A percentile compares a stretch with the other conserved stretches of the same genome.
Evolutionary conservation across 768 basidiomycete genomes (phyloP).

Genomic region (Royoungia palumana): DNA sequence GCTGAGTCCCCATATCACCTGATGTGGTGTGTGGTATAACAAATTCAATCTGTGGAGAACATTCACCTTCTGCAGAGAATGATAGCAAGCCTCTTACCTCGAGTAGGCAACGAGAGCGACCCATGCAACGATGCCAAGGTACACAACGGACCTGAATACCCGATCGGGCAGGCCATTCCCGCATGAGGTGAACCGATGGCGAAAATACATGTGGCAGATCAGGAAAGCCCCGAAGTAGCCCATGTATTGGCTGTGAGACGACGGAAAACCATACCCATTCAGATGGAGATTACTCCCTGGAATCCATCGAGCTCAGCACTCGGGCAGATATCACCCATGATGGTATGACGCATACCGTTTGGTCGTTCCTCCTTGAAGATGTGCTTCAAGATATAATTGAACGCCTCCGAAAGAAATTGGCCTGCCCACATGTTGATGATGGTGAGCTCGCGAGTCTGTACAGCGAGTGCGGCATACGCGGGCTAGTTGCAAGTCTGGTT

Average conservation of each 20-base stretch:
- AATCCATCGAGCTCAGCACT: slow-evolving; percentile 1
- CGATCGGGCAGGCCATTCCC: slow-evolving; percentile 50
- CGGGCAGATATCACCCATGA: background rate
- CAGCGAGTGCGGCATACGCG: slow-evolving; percentile 70
- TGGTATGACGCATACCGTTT: slow-evolving; percentile 40
- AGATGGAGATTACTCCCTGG: slow-evolving; percentile 21
- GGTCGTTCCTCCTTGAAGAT: slow-evolving; percentile 68
- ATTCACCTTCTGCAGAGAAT: background rate
- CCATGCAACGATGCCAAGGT: slow-evolving; percentile 53
- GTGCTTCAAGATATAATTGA: slow-evolving; percentile 70
- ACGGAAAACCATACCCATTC: slow-evolving; percentile 82
- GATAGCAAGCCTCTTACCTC: slow-evolving; percentile 43
- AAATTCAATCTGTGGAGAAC: slow-evolving; percentile 52
- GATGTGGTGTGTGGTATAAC: slow-evolving; percentile 68
- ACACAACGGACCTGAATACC: slow-evolving; percentile 46
- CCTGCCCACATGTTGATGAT: slow-evolving; percentile 83
- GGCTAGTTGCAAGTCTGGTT: slow-evolving; percentile 43
- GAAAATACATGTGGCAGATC: slow-evolving; percentile 66
- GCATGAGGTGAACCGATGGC: slow-evolving; percentile 59
- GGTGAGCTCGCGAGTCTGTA: slow-evolving; percentile 75
- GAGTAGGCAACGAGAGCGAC: slow-evolving; percentile 73
- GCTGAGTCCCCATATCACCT: slow-evolving; percentile 70
- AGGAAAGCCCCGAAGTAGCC: slow-evolving; percentile 81
- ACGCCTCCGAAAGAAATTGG: slow-evolving; percentile 65
- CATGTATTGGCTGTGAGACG: slow-evolving; percentile 90